Evolutionary conservation across 306 rosid species (phyloP).

Genomic region (Quercus aquifolioides): DNA sequence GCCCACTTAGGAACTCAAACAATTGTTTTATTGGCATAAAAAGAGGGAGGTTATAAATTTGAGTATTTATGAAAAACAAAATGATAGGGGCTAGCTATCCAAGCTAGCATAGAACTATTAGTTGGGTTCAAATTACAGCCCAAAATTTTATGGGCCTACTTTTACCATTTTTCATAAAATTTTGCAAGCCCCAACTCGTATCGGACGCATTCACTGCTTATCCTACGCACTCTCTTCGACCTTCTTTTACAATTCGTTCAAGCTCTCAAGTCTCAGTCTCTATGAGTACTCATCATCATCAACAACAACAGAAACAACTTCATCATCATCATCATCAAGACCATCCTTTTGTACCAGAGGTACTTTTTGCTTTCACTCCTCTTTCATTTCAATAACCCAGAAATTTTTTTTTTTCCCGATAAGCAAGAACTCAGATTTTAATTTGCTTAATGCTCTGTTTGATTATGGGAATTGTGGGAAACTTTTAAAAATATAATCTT

Average conservation of each 20-base stretch:
- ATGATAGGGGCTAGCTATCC: not conserved
- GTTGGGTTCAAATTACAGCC: not conserved
- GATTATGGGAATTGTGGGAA: not conserved
- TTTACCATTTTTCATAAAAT: not conserved
- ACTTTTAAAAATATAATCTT: not conserved
- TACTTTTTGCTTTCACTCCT: constrained; percentile 3
- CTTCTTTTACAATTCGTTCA: constrained; percentile 29
- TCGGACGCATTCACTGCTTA: constrained; percentile 39
- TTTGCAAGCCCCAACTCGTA: not conserved
- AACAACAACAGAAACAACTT: too few species aligned
- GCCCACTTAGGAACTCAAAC: not conserved
- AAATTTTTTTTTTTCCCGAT: not conserved
- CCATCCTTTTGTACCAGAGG: constrained; percentile 76
- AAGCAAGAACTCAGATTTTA: not conserved
- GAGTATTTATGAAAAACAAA: not conserved
- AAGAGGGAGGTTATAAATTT: not conserved
- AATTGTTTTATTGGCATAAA: not conserved
- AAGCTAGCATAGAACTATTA: not conserved
- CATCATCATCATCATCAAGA: constrained; percentile 10
- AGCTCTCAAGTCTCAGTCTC: constrained; percentile 32
- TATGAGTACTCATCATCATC: constrained; percentile 9
- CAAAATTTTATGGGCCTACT: not conserved
- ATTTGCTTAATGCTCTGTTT: not conserved
- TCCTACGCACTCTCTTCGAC: constrained; percentile 34
- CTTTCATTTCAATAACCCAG: too few species aligned